phyloP scores from a whole-genome alignment of 495 filamentous ascomycete genomes.

The Aspergillus leporis region DNA sequence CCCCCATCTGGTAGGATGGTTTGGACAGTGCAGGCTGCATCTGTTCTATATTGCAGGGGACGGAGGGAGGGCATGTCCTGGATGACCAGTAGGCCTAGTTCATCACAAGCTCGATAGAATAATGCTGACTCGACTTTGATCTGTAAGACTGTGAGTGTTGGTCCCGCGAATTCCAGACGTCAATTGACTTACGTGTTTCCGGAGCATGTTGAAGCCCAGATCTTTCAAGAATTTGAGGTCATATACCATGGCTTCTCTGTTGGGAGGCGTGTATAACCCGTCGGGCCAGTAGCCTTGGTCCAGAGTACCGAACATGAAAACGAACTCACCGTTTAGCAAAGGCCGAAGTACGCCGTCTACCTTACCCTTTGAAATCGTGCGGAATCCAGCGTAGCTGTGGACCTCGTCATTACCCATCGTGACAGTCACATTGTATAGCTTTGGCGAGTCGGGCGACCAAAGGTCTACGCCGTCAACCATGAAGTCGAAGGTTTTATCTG shows the following conservation, averaged over 20 bases:
- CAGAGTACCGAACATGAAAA: slow-evolving; percentile 65
- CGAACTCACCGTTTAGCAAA: slow-evolving; percentile 62
- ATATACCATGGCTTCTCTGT: slow-evolving; percentile 62
- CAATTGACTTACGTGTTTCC: slow-evolving; percentile 58
- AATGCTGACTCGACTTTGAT: slow-evolving; percentile 69
- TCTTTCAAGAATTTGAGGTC: slow-evolving; percentile 61
- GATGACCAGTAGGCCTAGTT: slow-evolving; percentile 61
- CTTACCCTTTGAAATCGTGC: slow-evolving; percentile 54
- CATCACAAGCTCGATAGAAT: slow-evolving; percentile 65
- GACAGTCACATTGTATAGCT: slow-evolving; percentile 62
- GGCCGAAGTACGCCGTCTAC: slow-evolving; percentile 61
- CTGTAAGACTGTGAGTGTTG: slow-evolving; percentile 25
- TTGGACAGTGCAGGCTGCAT: slow-evolving; percentile 8
- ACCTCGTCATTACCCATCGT: slow-evolving; percentile 55
- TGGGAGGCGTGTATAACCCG: slow-evolving; percentile 62
- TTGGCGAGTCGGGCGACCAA: slow-evolving; percentile 63
- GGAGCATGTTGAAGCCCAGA: slow-evolving; percentile 65
- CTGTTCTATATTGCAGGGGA: slow-evolving; percentile 24
- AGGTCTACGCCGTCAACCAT: slow-evolving; percentile 49
- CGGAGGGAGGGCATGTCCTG: slow-evolving; percentile 68
- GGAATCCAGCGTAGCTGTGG: slow-evolving; percentile 66
- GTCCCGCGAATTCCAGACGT: background rate
- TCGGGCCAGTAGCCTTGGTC: slow-evolving; percentile 74
- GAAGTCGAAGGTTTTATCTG: slow-evolving; percentile 53
- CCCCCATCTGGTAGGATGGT: slow-evolving; percentile 41